Evolutionary conservation across 208 protist genomes (phyloP).

Genomic region (Naegleria lovaniensis): DNA sequence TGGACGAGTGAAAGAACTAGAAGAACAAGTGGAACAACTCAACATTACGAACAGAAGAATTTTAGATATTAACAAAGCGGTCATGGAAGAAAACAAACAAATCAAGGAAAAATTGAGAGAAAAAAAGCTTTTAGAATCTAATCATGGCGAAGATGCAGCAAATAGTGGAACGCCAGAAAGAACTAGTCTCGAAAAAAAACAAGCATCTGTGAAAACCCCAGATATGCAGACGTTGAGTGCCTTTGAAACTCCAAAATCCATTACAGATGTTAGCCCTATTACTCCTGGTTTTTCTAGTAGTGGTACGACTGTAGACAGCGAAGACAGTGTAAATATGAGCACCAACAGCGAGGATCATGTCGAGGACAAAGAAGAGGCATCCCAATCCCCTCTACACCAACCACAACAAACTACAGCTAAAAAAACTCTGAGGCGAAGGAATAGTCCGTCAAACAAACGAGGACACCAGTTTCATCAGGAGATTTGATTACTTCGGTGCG

Average conservation of each 20-base stretch:
- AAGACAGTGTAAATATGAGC: neutral
- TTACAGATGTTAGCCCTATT: neutral
- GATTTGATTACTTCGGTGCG: neutral
- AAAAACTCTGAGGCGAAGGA: neutral
- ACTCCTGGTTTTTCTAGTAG: neutral
- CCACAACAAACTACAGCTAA: too few species aligned
- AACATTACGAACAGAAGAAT: conserved; percentile 24
- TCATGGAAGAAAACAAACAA: conserved; percentile 22
- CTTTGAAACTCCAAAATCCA: neutral
- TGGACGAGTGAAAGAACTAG: neutral
- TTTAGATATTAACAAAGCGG: conserved; percentile 8
- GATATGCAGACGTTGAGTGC: neutral
- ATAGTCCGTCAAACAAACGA: neutral
- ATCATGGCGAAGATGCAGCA: too few species aligned
- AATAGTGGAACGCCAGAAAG: too few species aligned
- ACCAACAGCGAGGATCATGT: neutral
- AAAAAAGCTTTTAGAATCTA: neutral
- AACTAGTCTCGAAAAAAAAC: too few species aligned
- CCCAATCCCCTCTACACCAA: too few species aligned
- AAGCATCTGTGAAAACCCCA: neutral
- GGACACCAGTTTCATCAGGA: neutral
- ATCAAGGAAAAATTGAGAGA: neutral
- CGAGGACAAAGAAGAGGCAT: neutral
- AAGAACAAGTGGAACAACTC: conserved; percentile 13
- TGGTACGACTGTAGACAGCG: neutral